Base-by-base conservation (phyloP, 2,329 filamentous ascomycete species). In the Phaeomoniella chlamydospora region DNA sequence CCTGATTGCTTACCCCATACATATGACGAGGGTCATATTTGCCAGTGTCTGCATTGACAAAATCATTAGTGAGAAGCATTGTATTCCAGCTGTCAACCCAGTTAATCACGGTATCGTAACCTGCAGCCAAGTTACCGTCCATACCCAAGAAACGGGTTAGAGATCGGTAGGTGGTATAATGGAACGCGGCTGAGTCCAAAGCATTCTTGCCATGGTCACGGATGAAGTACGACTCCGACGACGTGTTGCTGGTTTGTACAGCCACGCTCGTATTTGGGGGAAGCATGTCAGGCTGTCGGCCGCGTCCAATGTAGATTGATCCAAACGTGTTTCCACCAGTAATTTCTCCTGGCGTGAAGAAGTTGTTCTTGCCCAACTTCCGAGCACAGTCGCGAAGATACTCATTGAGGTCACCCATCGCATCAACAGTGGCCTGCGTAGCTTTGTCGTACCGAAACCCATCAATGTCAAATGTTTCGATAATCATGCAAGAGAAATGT, bases 391-490 rank as follows among this genome's bases (percentile, higher is more conserved):
- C 56, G 22, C 74, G 62, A 47, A 76, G 68, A 5, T 64, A 62
- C 15, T 61, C 55, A 15, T 70, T 72, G 49, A 72, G 77, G 31
- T 70, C 64, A 4, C 64, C 72, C 39, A 74, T 61, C 1, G 72
- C 65, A 47, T 78, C 75, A 4, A 77, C 64, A 0, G 74, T 77
- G 10, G 72, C 66, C 46, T 77, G 74, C 12, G 72, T 68, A 2
- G 72, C 75, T 52, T 80, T 80, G 54, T 80, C 75, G 52, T 76
- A 74, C 37, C 75, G 68, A 47, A 74, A 77, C 0, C 74, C 75
- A 46, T 80, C 75, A 37, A 80, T 69, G 46, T 79, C 75, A n/a
- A 80, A 58, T 42, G 66, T 69, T 15, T 61, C 54, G 38, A 80
- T 74, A 19, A 71, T 62, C 52, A 78, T 71, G 53, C 75, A 80